Evolutionary conservation across 768 basidiomycete species (phyloP).

Genomic region (Boletellus sp.): DNA sequence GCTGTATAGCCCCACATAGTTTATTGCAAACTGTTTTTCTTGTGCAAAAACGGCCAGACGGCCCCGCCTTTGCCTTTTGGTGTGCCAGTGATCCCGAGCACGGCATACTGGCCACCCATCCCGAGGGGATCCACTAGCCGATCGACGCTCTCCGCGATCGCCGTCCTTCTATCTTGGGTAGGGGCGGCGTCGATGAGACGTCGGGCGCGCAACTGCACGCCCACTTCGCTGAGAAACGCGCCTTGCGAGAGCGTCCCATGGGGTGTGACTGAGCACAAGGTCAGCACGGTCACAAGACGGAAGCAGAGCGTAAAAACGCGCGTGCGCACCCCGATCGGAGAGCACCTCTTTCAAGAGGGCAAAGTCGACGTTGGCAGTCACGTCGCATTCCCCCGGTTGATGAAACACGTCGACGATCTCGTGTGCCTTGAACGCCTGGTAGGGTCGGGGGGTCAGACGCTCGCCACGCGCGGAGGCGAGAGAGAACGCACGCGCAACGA

Average conservation of each 20-base stretch:
- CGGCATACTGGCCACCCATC: slow-evolving; percentile 87
- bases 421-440: slow-evolving; percentile 87
- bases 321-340: slow-evolving; percentile 55
- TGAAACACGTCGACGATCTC: slow-evolving; percentile 81
- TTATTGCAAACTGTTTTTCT: not conserved
- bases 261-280: slow-evolving; percentile 29
- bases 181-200: slow-evolving; percentile 51
- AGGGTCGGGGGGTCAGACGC: not conserved
- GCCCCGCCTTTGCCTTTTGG: slow-evolving; percentile 10
- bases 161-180: slow-evolving; percentile 45
- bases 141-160: slow-evolving; percentile 57
- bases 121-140: slow-evolving; percentile 74
- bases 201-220: slow-evolving; percentile 62
- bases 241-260: slow-evolving; percentile 77
- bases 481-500: slow-evolving; percentile 71
- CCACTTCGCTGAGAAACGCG: slow-evolving; percentile 76
- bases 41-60: slow-evolving; percentile 33
- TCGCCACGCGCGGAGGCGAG: not conserved
- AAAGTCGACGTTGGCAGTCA: slow-evolving; percentile 98
- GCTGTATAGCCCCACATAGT: not conserved
- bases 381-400: slow-evolving; percentile 81
- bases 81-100: slow-evolving; percentile 54
- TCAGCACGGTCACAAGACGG: slow-evolving; percentile 7
- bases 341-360: slow-evolving; percentile 80
- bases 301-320: not conserved